phyloP scores from a whole-genome alignment of 2,329 filamentous ascomycete genomes.

The Neonectria coccinea region DNA sequence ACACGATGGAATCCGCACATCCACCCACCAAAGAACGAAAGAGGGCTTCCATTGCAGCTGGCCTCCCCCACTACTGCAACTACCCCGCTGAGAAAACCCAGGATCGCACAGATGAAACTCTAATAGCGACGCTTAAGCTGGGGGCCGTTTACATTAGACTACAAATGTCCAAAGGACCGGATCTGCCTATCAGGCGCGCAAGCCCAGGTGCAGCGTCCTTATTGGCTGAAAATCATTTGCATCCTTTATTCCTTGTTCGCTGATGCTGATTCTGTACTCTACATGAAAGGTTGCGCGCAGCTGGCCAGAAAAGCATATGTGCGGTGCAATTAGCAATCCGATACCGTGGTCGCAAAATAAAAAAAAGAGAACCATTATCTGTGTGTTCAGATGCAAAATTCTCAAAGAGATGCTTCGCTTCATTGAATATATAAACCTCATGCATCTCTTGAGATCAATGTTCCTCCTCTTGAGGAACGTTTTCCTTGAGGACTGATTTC shows the following conservation, averaged over 20 bases:
- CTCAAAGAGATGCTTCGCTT: not conserved
- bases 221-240: too few species aligned
- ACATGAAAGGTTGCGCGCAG: too few species aligned
- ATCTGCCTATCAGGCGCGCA: too few species aligned
- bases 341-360: too few species aligned
- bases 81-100: slow-evolving; percentile 11
- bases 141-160: slow-evolving; percentile 8
- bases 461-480: not conserved
- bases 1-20: not conserved
- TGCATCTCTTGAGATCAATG: not conserved
- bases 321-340: too few species aligned
- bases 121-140: slow-evolving; percentile 21
- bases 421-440: not conserved
- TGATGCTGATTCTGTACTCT: too few species aligned
- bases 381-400: not conserved
- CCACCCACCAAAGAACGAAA: slow-evolving; percentile 3
- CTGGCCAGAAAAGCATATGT: too few species aligned
- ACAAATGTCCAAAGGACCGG: not conserved
- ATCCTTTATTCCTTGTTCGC: too few species aligned
- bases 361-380: not conserved
- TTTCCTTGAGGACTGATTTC: not conserved
- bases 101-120: slow-evolving; percentile 26
- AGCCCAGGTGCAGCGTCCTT: too few species aligned
- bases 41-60: not conserved
- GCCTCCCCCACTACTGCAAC: slow-evolving; percentile 11